Conservation (phyloP, 2,329 filamentous ascomycete species). For the Colletotrichum sp. region DNA sequence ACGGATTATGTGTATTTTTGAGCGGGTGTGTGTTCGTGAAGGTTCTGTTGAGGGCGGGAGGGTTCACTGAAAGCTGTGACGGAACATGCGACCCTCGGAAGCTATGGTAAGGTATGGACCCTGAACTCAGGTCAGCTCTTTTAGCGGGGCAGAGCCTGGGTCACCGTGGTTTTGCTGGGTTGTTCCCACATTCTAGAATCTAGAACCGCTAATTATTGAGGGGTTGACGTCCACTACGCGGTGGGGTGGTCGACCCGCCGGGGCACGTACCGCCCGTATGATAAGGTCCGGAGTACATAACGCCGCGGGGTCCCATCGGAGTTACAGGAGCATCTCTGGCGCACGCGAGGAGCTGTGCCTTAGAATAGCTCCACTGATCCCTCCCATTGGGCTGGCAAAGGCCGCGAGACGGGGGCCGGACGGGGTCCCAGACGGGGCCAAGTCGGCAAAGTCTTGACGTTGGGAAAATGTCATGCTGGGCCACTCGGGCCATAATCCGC, state of each 20-base stretch:
- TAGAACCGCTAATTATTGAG: slow-evolving; percentile 20
- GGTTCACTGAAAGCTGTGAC: slow-evolving; percentile 4
- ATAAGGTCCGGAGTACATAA: slow-evolving; percentile 19
- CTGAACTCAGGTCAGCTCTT: slow-evolving; percentile 19
- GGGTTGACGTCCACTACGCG: not conserved
- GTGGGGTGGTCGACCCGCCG: slow-evolving; percentile 6
- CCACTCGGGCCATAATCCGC: slow-evolving; percentile 18
- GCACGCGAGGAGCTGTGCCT: not conserved
- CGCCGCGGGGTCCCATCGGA: not conserved
- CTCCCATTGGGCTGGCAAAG: slow-evolving; percentile 4
- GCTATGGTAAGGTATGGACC: slow-evolving; percentile 23
- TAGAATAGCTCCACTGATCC: not conserved
- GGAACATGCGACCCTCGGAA: slow-evolving; percentile 20
- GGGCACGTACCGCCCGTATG: slow-evolving; percentile 13
- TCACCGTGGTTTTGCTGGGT: not conserved
- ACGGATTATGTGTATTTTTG: not conserved
- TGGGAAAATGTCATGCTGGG: slow-evolving; percentile 14
- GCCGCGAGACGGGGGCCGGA: not conserved
- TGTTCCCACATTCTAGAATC: slow-evolving; percentile 17
- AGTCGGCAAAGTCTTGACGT: slow-evolving; percentile 4
- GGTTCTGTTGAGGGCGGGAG: slow-evolving; percentile 11
- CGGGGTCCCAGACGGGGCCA: not conserved
- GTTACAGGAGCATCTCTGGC: not conserved
- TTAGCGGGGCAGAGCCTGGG: slow-evolving; percentile 1
- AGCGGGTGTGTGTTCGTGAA: not conserved